Conservation (phyloP, 306 rosid species). For the Dalbergia cochinchinensis region DNA sequence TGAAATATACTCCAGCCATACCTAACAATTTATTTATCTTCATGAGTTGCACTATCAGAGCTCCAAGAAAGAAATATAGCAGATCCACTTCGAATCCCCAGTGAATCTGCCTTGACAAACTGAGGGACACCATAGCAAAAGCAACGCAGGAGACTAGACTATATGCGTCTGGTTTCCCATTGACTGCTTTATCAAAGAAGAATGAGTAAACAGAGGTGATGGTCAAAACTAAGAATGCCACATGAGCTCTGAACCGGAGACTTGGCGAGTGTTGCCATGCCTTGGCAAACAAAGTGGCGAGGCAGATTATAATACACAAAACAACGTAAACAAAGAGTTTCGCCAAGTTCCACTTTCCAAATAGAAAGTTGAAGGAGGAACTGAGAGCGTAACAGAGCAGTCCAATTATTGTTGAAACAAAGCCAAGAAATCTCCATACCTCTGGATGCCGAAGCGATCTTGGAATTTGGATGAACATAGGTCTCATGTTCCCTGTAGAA, state of each 20-base stretch:
- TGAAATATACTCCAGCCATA: constrained; percentile 20
- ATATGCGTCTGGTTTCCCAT: constrained; percentile 38
- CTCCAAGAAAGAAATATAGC: constrained; percentile 20
- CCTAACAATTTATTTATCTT: constrained; percentile 22
- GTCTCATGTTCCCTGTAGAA: background rate
- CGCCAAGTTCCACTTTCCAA: constrained; percentile 31
- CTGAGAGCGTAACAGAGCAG: constrained; percentile 33
- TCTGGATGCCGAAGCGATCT: background rate
- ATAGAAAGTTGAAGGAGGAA: constrained; percentile 37
- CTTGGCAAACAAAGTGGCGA: constrained; percentile 16
- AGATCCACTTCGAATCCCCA: constrained; percentile 33
- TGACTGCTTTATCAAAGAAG: constrained; percentile 23
- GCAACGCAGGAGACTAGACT: constrained; percentile 26
- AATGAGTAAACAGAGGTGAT: constrained; percentile 37
- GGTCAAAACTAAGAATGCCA: constrained; percentile 18
- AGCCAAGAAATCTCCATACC: constrained; percentile 26
- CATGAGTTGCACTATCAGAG: constrained; percentile 15
- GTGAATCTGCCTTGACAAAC: constrained; percentile 11
- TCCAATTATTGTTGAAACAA: constrained; percentile 28
- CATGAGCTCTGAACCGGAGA: constrained; percentile 26
- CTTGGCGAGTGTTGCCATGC: background rate
- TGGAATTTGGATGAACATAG: background rate
- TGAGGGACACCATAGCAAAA: constrained; percentile 36
- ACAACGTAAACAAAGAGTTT: constrained; percentile 10
- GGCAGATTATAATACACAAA: constrained; percentile 1